Conservation (phyloP, 2,329 filamentous ascomycete species). For the Scedosporium boydii region DNA sequence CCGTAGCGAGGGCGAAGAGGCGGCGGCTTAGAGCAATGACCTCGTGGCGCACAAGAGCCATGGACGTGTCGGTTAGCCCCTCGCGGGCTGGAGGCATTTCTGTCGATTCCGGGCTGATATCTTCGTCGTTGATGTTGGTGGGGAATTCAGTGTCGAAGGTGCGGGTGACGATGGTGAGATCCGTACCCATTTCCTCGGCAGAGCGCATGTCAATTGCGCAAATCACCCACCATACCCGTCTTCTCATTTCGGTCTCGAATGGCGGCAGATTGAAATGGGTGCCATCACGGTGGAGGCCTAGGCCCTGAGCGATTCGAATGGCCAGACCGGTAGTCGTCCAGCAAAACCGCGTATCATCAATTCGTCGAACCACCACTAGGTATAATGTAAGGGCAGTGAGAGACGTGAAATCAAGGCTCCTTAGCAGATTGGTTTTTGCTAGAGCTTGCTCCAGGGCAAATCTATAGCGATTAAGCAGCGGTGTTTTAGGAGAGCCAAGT, state of each 20-base stretch:
- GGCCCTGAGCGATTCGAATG: conserved; percentile 48
- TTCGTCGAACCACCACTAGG: conserved; percentile 35
- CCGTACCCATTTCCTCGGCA: conserved; percentile 43
- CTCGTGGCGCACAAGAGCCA: conserved; percentile 39
- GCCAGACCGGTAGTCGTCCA: conserved; percentile 51
- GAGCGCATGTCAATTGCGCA: conserved; percentile 45
- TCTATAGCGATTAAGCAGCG: conserved; percentile 37
- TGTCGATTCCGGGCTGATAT: conserved; percentile 34
- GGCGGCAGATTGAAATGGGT: conserved; percentile 39
- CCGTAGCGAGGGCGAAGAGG: conserved; percentile 23
- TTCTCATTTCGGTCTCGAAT: conserved; percentile 50
- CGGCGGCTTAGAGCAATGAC: conserved; percentile 31
- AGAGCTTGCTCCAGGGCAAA: conserved; percentile 48
- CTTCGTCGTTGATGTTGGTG: conserved; percentile 39
- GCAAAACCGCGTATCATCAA: conserved; percentile 42
- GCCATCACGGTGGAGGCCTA: conserved; percentile 51
- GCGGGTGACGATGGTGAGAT: conserved; percentile 29
- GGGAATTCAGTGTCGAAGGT: conserved; percentile 39
- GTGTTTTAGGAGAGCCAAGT: conserved; percentile 32
- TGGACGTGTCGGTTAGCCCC: conserved; percentile 43
- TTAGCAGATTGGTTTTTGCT: conserved; percentile 47
- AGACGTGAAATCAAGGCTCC: conserved; percentile 44
- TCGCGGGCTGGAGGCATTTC: conserved; percentile 36
- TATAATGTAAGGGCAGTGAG: conserved; percentile 51
- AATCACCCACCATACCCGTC: conserved; percentile 53